Base-by-base conservation (phyloP, 768 basidiomycete genomes). In the Multifurca ochricompacta region DNA sequence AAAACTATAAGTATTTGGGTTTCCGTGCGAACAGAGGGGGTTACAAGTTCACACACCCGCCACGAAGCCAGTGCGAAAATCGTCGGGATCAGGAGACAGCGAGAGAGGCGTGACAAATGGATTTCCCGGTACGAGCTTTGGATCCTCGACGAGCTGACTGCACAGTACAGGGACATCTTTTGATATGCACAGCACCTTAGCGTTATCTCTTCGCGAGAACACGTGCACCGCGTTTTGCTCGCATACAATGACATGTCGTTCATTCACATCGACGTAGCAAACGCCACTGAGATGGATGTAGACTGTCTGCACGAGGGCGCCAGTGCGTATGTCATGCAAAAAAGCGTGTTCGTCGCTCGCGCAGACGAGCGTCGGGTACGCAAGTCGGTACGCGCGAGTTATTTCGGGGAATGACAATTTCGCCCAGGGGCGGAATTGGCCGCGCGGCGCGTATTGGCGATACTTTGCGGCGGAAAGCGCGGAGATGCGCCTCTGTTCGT, bases 211-310 rank as follows among this genome's bases (percentile, higher is more conserved):
- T 23, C 83, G 73, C 25, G 74, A 73, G 56, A 81, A 87, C 8
- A 83, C 71, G 8, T 81, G 73, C 32, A 89, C 62, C 8, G 70
- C 66, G 18, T 61, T 58, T 1, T 63, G 63, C 5, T 78, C 78
- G 44, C 81, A 85, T 25, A 90, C 66, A 60, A 89, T 80, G 0
- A 79, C 76, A 62, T 84, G 77, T 7, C 69, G 66, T 40, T 72
- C 69, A 50, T 74, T 76, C 51, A 89, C 67, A 60, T 90, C 87
- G 31, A 88, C 84, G 57, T 87, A 88, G 48, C 71, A 71, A 6
- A 48, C 9, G 1, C 40, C 6, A 3, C 43, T 48, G 54, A 77
- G 74, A 2, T 73, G 71, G 28, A 71, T 66, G 3, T 69, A 56
- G 31, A 86, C 72, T 6, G 71, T 73, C 64, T 83, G 77, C 1